These are phyloP conservation scores for Termitomyces sp. DNA, from an alignment of 768 basidiomycete genomes.

Conservation along the genomic window DNA sequence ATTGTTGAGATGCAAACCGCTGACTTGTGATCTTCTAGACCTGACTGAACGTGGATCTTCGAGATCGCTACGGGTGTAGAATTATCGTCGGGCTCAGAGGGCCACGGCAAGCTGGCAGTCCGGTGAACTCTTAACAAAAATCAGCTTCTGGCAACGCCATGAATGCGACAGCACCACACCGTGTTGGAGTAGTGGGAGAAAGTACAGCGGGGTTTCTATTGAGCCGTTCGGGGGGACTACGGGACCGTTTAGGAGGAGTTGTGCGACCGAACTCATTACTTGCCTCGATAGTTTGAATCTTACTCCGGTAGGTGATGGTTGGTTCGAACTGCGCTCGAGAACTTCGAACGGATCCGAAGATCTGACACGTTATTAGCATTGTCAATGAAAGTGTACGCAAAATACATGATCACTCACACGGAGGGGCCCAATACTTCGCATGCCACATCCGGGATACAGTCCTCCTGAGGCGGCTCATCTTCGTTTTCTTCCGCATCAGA, in stretches of 20 bases:
- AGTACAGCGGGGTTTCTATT: neutral
- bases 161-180: neutral
- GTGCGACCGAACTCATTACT: neutral
- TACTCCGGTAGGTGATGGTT: neutral
- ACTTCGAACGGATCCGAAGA: slow-evolving; percentile 8
- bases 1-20: neutral
- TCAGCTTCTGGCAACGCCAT: neutral
- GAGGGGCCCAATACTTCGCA: neutral
- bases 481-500: slow-evolving; percentile 18
- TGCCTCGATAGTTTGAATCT: slow-evolving; percentile 7
- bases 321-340: neutral
- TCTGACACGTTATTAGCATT: neutral
- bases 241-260: neutral
- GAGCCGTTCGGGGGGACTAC: slow-evolving; percentile 5
- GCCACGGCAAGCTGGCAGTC: neutral
- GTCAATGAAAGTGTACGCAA: neutral
- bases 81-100: neutral
- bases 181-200: slow-evolving; percentile 8
- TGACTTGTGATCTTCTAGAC: neutral
- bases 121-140: neutral
- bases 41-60: neutral
- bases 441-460: slow-evolving; percentile 17
- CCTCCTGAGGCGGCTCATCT: slow-evolving; percentile 21
- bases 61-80: neutral
- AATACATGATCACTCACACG: neutral